Evolutionary conservation across 2,329 filamentous ascomycete species (phyloP), one percentile per base, ranked within the genome.

Genomic region (Zelopaecilomyces penicillatus): DNA sequence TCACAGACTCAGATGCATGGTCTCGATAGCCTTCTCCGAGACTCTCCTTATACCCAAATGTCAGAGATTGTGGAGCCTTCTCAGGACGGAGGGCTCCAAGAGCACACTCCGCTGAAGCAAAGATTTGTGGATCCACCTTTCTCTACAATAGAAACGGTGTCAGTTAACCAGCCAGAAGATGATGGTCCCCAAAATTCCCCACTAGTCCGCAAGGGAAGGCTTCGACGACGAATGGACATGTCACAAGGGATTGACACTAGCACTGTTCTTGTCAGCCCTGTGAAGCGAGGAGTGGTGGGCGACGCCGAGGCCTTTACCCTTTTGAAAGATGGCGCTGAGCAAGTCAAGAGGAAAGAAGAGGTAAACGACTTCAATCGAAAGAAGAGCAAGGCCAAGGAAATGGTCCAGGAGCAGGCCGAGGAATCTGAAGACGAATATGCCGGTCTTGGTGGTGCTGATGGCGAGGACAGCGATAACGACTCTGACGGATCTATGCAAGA

Each of bases 401-500:
- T 95, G 76, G 75, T 98, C 33, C 80, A 97, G 52, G 93, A 96
- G 53, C 89, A 95, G 60, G 91, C 93, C 49, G 87, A 95, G 56
- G 93, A 98, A 66, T 98, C 93, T 0, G 94, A 98, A 60, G 93
- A 98, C 61, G 93, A 98, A 64, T 98, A 97, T 62, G 91, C 90
- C 34, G 93, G 93, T 4, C 73, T 98, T 7, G 93, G 93, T 53
- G 93, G 93, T 50, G 84, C 73, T 8, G 91, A 90, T 63, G 90
- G 91, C 48, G 91, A 97, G 53, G 87, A 91, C 52, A 83, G 83
- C 44, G 85, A 89, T 47, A 78, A 87, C 48, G 85, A 83, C 31
- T 66, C 65, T 32, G 80, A 86, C 46, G 82, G 82, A 30, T 75
- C 85, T 6, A 78, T 93, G 50, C 78, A 85, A 54, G 82, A 88